Evolutionary conservation across 192 early-diverging fungal genomes (phyloP), one percentile per base, ranked within the genome.

Genomic region (Martensiomyces pterosporus): DNA sequence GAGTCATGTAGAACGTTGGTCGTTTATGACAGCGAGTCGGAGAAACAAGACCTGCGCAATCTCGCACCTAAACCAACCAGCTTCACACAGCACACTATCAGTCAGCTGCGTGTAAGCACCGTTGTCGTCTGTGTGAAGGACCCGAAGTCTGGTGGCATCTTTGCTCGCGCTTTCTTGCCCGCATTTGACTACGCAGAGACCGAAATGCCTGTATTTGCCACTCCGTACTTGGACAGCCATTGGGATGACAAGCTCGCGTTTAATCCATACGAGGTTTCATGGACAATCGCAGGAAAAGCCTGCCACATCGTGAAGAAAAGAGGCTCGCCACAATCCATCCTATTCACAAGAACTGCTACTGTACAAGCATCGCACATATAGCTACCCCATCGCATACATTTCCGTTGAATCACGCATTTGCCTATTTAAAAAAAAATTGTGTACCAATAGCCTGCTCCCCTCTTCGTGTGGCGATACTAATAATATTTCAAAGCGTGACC

Each of bases 71-170:
- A 23, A 8, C n/a, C 24, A 16, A 47, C 57, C 2, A 15, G 32
- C 1, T 42, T 26, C 8, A 50, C 57, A 2, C 12, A 27, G 1
- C 4, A 35, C 2, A 15, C 53, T 2, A 39, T 37, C 1, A 43
- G 42, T 12, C 42, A 39, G 21, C 48, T 56, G 17, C 4, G 17
- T 5, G 22, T 66, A 3, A 21, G 27, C 38, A 55, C 42, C 0
- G 39, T 67, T 7, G 49, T 55, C 9, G 41, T 67, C n/a, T 67
- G 64, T 24, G 57, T 67, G 0, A 10, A 24, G 5, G 51, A 67
- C 25, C 25, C 34, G 16, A 15, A 6, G 3, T 47, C 64, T 2
- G 64, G 64, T 23, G 64, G 64, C 0, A 16, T 60, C 9, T 55
- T 51, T 51, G 64, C 47, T 0, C 36, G 62, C 1, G 43, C 49